Percentiles rank a stretch among this genome's conserved stretches.
These are phyloP conservation scores for Hypoxylon sp. DNA, from an alignment of 2,329 filamentous ascomycete species.

Conservation along the genomic window DNA sequence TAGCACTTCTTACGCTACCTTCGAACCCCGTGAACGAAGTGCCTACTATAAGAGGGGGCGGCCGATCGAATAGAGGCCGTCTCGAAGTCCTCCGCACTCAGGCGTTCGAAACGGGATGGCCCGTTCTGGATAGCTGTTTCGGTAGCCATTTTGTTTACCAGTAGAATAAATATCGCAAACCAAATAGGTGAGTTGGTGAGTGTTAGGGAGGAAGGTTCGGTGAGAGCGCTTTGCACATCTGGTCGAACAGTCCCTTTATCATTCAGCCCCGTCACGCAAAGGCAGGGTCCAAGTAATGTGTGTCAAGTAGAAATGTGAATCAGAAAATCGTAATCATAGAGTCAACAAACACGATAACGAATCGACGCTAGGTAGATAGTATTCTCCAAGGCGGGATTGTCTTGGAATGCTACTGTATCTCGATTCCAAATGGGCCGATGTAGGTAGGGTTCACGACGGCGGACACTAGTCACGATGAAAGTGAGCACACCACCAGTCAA, in stretches of 20 bases:
- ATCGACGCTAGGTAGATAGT: constrained; percentile 31
- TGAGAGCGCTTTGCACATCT: constrained; percentile 45
- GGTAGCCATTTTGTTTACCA: constrained; percentile 48
- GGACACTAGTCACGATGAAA: constrained; percentile 42
- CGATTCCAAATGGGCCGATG: constrained; percentile 30
- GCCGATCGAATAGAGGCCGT: constrained; percentile 76
- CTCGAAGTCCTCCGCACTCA: constrained; percentile 72
- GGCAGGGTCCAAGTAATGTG: constrained; percentile 15
- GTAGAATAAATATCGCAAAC: constrained; percentile 27
- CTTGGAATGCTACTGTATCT: constrained; percentile 23
- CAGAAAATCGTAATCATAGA: constrained; percentile 39
- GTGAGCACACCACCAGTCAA: constrained; percentile 39
- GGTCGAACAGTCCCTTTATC: constrained; percentile 35
- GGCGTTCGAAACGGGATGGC: constrained; percentile 44
- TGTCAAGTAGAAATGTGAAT: constrained; percentile 22
- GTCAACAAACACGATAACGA: constrained; percentile 37
- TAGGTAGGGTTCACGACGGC: constrained; percentile 40
- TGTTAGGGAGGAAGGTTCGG: constrained; percentile 41
- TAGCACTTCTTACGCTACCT: constrained; percentile 34
- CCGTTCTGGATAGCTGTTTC: constrained; percentile 49
- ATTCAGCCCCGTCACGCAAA: constrained; percentile 32
- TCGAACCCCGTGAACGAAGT: background rate
- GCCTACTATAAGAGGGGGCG: constrained; percentile 77
- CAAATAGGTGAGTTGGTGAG: constrained; percentile 21
- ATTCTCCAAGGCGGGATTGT: constrained; percentile 11